Base-by-base conservation (phyloP, 345 rosid species). In the Melaleuca alternifolia region DNA sequence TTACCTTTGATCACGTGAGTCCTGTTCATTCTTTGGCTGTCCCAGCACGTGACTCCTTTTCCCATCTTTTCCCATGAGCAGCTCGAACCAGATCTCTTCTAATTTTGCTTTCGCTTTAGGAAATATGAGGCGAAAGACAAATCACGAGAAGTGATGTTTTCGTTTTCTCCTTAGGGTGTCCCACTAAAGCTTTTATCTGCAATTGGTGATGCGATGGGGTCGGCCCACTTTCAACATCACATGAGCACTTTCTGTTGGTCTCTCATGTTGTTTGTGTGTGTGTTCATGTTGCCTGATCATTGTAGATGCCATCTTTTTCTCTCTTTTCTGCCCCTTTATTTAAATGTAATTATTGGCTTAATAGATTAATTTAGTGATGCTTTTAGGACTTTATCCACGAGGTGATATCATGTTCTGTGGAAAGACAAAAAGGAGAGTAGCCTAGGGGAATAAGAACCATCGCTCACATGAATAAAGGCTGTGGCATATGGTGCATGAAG, bases 161-260 rank as follows among this genome's bases (percentile, higher is more conserved):
- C 9, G 7, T 16, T 54, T 46, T 21, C 26, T 3, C 11, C 20
- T n/a, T 5, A 26, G 61, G 26, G 15, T 30, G 57, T 53, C 26
- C 10, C 10, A 14, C 21, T 62, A 62, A 62, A 62, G 76, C 76
- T 30, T 41, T 62, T 30, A 62, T 62, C 76, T 62, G 30, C 44
- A 62, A 30, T 62, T 15, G 21, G 6, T 18, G 44, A 62, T 24
- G 51, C 33, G 26, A 84, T 87, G 90, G 92, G 92, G 90, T 89
- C 93, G 90, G 87, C 87, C 87, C 61, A 87, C 11, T 37, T 50
- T 41, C 83, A 44, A 44, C 71, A 85, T 91, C 92, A 92, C 93
- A 90, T 86, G 93, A 88, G 57, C 92, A 89, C 91, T 89, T 92
- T 92, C 90, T 87, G 85, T 87, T 89, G 91, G 91, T 85, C 93